Evolutionary conservation across 2,329 filamentous ascomycete genomes (phyloP), one percentile per base, ranked within the genome.

Genomic region (Zymoseptoria tritici): DNA sequence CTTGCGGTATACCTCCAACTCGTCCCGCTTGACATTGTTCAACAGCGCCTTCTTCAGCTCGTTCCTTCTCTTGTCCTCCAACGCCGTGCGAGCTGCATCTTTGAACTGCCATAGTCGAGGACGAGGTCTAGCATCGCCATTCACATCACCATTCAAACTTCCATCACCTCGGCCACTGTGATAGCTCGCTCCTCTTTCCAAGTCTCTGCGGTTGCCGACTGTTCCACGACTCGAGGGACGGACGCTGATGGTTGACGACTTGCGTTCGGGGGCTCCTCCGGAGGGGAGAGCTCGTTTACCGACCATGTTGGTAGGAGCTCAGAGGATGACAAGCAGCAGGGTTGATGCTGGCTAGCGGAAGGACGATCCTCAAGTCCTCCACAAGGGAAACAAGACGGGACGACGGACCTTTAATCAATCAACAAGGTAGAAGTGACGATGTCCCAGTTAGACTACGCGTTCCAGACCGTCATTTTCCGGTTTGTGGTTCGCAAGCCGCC

Each of bases 1-100:
- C 67, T 81, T 82, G 20, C 81, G 72, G 65, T 73, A 82, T 36
- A 75, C 72, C 66, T 84, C 80, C 19, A 83, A 71, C 7, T 73
- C 72, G 6, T 78, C 72, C 13, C 75, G 72, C 42, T 81, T 74
- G 42, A 83, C 75, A 26, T 76, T 76, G 1, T 78, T 70, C 24
- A 80, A 72, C 9, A 83, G 70, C 62, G 77, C 73, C 57, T 76
- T 73, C 69, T 83, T 83, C 67, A 83, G 70, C 20, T 79, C 73
- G 13, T 74, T 71, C 22, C 78, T 73, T 24, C 76, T 75, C 50
- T 75, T 70, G 59, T 79, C 74, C 59, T 78, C 76, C 26, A 82
- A 67, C 1, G 77, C 79, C 13, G 75, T 74, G 24, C 76, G 72
- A 21, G 78, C 76, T 0, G 76, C 77, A 71, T 83, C 81, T 52